Evolutionary conservation across 2,329 filamentous ascomycete genomes (phyloP), one percentile per base, ranked within the genome.

Genomic region (Neofusicoccum umdonicola): DNA sequence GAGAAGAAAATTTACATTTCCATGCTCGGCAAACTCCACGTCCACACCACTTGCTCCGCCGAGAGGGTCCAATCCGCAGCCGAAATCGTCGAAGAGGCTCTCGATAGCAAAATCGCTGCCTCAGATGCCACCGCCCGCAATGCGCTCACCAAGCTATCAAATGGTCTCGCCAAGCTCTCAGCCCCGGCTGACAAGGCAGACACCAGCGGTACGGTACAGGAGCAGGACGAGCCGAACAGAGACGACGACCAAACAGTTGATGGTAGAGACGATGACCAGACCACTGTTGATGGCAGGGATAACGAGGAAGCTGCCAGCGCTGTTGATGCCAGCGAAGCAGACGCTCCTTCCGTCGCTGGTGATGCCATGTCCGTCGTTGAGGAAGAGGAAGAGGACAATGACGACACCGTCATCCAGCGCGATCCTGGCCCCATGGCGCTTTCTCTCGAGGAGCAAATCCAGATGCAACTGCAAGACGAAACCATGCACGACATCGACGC

Each of bases 1-100:
- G 93, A 97, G 77, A 92, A 91, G 79, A 97, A 96, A 75, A 84
- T 89, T 1, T 80, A 95, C 9, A 87, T 91, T 34, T 85, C 88
- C 0, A 85, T 97, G 54, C 84, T 98, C 1, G 88, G 88, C 68
- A 98, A 97, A 77, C 82, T 97, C 1, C 88, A 93, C 73, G 84
- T 98, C 54, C 88, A 89, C 1, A 85, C 91, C 0, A 82, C 89
- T 1, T 88, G 87, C 0, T 66, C 69, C 27, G 67, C 70, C 8
- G 70, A 77, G 60, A 70, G 68, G 34, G 68, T 78, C 2, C 73
- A 74, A 62, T 74, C 74, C 0, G 69, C 83, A 3, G 80, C 82
- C 52, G 79, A 78, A 4, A 79, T 86, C 12, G 74, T 81, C 17
- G 73, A 71, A 5, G 81, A 83, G 70, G 78, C 80, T 9, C 76